A percentile compares a stretch with the other conserved stretches of the same genome.
Conservation (phyloP, 495 filamentous ascomycete species). For the Pyronema omphalodes region DNA sequence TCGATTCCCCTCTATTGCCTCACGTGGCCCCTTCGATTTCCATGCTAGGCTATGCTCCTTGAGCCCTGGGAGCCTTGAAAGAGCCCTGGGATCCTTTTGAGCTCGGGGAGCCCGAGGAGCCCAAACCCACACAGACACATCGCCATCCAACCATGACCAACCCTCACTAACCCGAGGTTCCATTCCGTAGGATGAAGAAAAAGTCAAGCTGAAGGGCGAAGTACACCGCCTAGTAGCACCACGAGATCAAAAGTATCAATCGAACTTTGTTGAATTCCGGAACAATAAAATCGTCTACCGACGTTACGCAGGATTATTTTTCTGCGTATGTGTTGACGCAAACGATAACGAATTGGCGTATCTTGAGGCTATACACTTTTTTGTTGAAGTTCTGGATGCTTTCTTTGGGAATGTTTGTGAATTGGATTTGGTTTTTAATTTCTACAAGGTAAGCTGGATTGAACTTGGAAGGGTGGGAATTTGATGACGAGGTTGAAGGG, state of each 20-base stretch:
- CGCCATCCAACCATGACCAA: background rate
- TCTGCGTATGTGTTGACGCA: conserved; percentile 96
- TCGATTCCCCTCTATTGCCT: no score
- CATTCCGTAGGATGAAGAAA: conserved; percentile 21
- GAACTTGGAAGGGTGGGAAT: background rate
- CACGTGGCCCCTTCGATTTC: no score
- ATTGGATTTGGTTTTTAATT: conserved; percentile 97
- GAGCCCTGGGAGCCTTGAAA: background rate
- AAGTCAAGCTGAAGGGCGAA: conserved; percentile 25
- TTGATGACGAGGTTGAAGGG: no score
- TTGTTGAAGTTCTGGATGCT: conserved; percentile 91
- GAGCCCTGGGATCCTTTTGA: no score
- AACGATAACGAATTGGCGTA: conserved; percentile 98
- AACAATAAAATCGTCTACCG: conserved; percentile 89
- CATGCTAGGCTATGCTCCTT: no score
- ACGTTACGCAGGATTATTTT: conserved; percentile 91
- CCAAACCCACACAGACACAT: background rate
- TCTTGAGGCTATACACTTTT: conserved; percentile 96
- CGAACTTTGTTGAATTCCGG: conserved; percentile 94
- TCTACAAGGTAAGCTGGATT: conserved; percentile 49
- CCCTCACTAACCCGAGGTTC: background rate
- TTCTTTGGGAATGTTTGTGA: conserved; percentile 99
- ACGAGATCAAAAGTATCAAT: conserved; percentile 97
- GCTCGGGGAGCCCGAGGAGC: background rate
- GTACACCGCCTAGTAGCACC: conserved; percentile 92